Base-by-base conservation (phyloP, 2,329 filamentous ascomycete genomes). In the Diaporthe caulivora region DNA sequence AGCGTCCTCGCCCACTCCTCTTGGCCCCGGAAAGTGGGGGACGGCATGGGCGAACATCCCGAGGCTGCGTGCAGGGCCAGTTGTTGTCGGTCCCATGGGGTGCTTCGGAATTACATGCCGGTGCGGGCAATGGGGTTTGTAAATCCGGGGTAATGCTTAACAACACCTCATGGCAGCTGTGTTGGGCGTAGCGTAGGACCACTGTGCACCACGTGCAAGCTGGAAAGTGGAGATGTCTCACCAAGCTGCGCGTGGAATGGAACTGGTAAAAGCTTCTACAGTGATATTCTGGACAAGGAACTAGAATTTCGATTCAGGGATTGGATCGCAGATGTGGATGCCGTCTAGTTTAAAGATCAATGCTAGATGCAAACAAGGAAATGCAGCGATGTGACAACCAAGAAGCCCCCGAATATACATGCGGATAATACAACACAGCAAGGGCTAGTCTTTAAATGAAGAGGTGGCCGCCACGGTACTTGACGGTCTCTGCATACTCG, bases 401-500 rank as follows among this genome's bases (percentile, higher is more conserved):
- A 42, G 7, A 6, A 21, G 10, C 29, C n/a, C 10, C 15, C 37
- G 13, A 40, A 40, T 6, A 53, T 13, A 62, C 24, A 51, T 15
- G 24, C 18, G 24, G n/a, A 0, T 34, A 51, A 44, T 53, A 18
- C 13, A 68, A 40, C 9, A 18, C 42, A 21, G 26, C 24, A 13
- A 17, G 17, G 7, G 26, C 40, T 24, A 34, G 18, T n/a, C 34
- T 13, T 70, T 62, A 76, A 37, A 75, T 73, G 53, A 75, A 70
- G 5, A 76, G 69, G 13, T 69, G 34, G 60, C 67, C 57, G 5
- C 75, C 75, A 11, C 70, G 72, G 65, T 75, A 75, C 53, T 75
- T 75, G 51, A 62, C 72, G 5, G 51, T 76, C 74, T 76, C 49
- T 37, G 62, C 75, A 26, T 76, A 76, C 29, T 44, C 42, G 65